Evolutionary conservation across 129 eudicot genomes (phyloP).

Genomic region (Flaveria trinervia): DNA sequence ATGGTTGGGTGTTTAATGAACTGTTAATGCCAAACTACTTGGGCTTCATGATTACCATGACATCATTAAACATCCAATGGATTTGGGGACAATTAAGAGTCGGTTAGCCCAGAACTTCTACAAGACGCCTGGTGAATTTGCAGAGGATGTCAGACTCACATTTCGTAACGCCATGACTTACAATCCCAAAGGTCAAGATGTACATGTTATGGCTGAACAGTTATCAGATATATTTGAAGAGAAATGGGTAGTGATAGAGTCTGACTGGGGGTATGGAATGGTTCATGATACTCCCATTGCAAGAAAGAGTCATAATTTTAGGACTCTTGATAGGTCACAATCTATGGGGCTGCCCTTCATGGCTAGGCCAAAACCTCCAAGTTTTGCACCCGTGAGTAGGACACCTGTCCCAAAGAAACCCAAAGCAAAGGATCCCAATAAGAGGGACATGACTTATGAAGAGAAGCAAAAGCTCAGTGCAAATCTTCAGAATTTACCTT

Average conservation of each 20-base stretch:
- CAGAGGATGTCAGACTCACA: constrained; percentile 50
- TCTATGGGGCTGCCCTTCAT: constrained; percentile 47
- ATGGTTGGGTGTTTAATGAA: constrained; percentile 55
- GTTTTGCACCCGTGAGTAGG: constrained; percentile 45
- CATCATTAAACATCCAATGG: constrained; percentile 55
- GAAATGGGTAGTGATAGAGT: constrained; percentile 69
- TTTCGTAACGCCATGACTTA: constrained; percentile 52
- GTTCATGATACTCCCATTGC: constrained; percentile 50
- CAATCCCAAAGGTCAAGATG: constrained; percentile 50
- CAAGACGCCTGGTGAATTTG: constrained; percentile 43
- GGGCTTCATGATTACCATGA: constrained; percentile 49
- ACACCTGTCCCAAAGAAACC: constrained; percentile 85
- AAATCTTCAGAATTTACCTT: constrained; percentile 78
- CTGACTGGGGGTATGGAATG: constrained; percentile 61
- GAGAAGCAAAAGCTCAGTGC: constrained; percentile 87
- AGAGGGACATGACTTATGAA: constrained; percentile 88
- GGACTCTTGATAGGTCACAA: constrained; percentile 53
- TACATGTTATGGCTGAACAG: constrained; percentile 80
- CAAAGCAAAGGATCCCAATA: constrained; percentile 86
- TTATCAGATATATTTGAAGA: constrained; percentile 69
- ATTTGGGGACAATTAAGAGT: constrained; percentile 54
- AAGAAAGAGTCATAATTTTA: constrained; percentile 43
- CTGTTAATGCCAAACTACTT: constrained; percentile 43
- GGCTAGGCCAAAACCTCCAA: constrained; percentile 38
- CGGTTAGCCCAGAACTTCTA: constrained; percentile 42